Percentiles rank a stretch among this genome's conserved stretches.
Evolutionary conservation across 331 rosid species (phyloP).

Genomic region (Telfairia occidentalis): DNA sequence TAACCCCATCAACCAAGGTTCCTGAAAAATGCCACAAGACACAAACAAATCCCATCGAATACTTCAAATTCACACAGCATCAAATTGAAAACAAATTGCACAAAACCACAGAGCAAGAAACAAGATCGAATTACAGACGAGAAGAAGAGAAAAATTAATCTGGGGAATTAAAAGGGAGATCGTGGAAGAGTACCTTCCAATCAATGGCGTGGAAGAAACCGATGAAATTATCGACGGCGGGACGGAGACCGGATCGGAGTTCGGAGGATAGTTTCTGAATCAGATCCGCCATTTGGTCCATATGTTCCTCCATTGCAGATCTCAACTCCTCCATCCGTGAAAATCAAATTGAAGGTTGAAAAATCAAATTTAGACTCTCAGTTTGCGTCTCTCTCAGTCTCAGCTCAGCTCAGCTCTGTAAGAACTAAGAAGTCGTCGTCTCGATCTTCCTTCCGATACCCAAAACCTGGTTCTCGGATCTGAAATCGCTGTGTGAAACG

Average conservation of each 20-base stretch:
- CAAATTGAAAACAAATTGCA: background rate
- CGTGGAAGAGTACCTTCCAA: constrained; percentile 45
- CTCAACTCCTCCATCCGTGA: constrained; percentile 50
- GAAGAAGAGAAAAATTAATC: too few relatives aligned
- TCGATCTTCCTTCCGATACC: background rate
- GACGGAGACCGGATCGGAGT: constrained; percentile 54
- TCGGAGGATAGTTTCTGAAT: constrained; percentile 60
- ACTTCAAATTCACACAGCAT: background rate
- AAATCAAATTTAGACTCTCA: background rate
- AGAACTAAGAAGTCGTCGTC: background rate
- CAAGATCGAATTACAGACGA: background rate
- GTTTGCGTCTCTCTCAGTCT: background rate
- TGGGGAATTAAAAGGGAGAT: too few relatives aligned
- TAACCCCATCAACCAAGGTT: constrained; percentile 69
- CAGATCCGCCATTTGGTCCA: constrained; percentile 64
- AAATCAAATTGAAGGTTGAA: background rate
- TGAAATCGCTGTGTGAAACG: background rate
- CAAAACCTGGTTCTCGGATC: background rate
- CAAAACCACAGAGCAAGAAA: background rate
- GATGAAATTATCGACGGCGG: constrained; percentile 64
- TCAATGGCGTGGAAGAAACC: constrained; percentile 87
- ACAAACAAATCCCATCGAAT: background rate
- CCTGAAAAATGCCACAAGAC: constrained; percentile 34
- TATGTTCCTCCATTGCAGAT: constrained; percentile 63
- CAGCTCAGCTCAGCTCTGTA: background rate